Conservation (phyloP, 805 yeast species). For the Kluyveromyces lactis region DNA sequence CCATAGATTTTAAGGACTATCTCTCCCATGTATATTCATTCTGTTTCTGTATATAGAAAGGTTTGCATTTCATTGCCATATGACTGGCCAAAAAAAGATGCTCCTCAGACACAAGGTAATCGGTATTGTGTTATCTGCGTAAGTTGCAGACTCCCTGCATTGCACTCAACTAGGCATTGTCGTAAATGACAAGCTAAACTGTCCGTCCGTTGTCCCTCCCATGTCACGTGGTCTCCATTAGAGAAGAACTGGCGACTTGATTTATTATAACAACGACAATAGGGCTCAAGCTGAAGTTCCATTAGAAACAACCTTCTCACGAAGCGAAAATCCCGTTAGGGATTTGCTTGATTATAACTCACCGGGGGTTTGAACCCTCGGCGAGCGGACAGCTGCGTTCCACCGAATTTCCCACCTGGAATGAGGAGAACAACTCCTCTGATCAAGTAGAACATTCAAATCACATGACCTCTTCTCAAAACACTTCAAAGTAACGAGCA, state of each 20-base stretch:
- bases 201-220: slow-evolving; percentile 29
- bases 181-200: slow-evolving; percentile 19
- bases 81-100: slow-evolving; percentile 5
- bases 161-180: slow-evolving; percentile 31
- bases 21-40: too few relatives aligned
- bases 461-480: too few relatives aligned
- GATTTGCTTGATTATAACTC: background rate
- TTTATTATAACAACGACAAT: slow-evolving; percentile 27
- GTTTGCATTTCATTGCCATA: too few relatives aligned
- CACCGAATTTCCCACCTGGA: slow-evolving; percentile 35
- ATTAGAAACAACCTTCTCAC: slow-evolving; percentile 6
- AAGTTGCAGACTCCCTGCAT: slow-evolving; percentile 25
- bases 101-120: slow-evolving; percentile 24
- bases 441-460: too few relatives aligned
- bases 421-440: too few relatives aligned
- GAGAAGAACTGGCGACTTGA: slow-evolving; percentile 6
- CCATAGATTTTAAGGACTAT: slow-evolving; percentile 4
- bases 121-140: slow-evolving; percentile 30
- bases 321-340: background rate
- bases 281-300: slow-evolving; percentile 7
- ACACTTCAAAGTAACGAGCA: too few relatives aligned
- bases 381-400: slow-evolving; percentile 19
- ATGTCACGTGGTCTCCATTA: slow-evolving; percentile 2
- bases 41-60: too few relatives aligned
- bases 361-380: background rate